phyloP scores from a whole-genome alignment of 257 asterid genomes.

The Ophiorrhiza pumila region DNA sequence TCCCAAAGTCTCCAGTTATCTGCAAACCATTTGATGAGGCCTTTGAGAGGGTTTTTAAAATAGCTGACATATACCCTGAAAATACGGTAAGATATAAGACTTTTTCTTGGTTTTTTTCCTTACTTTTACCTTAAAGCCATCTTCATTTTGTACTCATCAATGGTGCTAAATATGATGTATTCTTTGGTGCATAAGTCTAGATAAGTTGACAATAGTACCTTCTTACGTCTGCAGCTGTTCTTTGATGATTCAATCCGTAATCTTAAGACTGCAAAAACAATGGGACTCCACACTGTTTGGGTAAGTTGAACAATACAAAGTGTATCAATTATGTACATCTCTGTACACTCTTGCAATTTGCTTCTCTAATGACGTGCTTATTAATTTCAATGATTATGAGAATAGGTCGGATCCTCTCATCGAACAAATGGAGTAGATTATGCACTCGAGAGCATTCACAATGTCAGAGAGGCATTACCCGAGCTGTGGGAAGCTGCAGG shows the following conservation, averaged over 20 bases:
- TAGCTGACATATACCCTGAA: slow-evolving; percentile 64
- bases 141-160: neutral
- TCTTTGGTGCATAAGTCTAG: neutral
- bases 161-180: neutral
- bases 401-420: slow-evolving; percentile 70
- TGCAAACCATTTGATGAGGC: slow-evolving; percentile 80
- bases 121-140: neutral
- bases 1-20: slow-evolving; percentile 43
- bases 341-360: neutral
- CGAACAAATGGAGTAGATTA: slow-evolving; percentile 59
- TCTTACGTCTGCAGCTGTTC: slow-evolving; percentile 49
- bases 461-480: slow-evolving; percentile 78
- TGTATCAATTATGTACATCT: neutral
- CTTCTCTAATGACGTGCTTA: neutral
- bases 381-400: slow-evolving; percentile 9
- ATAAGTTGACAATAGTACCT: neutral
- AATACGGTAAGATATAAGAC: slow-evolving; percentile 49
- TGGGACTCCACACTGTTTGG: slow-evolving; percentile 75
- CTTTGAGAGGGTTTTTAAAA: slow-evolving; percentile 58
- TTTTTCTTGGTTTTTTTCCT: neutral
- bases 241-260: slow-evolving; percentile 89
- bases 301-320: slow-evolving; percentile 36
- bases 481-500: slow-evolving; percentile 75
- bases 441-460: slow-evolving; percentile 83
- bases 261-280: slow-evolving; percentile 60